These are phyloP conservation scores for Metroxylon sagu DNA, from an alignment of 176 grass and related monocot species.

Conservation along the genomic window DNA sequence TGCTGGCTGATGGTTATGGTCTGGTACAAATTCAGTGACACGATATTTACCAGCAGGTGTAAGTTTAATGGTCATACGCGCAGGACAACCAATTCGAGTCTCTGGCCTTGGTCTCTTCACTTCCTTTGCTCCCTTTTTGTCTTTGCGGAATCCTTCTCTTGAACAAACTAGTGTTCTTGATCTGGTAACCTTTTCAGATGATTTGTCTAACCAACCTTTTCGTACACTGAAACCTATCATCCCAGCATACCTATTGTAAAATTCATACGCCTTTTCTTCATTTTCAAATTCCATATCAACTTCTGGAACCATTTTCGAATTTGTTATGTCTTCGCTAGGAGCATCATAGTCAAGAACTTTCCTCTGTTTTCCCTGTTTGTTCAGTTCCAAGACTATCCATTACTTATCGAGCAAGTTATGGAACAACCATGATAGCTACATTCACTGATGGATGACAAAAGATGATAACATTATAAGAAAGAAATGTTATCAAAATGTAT, in stretches of 20 bases:
- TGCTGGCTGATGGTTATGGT: constrained; percentile 50
- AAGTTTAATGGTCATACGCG: constrained; percentile 40
- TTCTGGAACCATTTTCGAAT: constrained; percentile 33
- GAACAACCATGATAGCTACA: background rate
- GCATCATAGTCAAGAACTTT: constrained; percentile 42
- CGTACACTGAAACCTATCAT: constrained; percentile 38
- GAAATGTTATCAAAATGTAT: no score
- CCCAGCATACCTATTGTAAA: constrained; percentile 38
- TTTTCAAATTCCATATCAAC: constrained; percentile 43
- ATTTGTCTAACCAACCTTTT: constrained; percentile 38
- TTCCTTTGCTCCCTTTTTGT: constrained; percentile 36
- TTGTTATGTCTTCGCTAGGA: constrained; percentile 17
- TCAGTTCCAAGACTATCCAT: background rate
- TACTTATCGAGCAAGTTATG: background rate
- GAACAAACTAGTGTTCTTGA: constrained; percentile 48
- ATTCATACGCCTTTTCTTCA: constrained; percentile 34
- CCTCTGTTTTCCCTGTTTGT: constrained; percentile 43
- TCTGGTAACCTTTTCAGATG: constrained; percentile 26
- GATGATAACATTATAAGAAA: background rate
- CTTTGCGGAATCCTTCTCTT: constrained; percentile 41
- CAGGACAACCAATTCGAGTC: constrained; percentile 40
- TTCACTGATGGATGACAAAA: background rate
- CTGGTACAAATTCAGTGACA: constrained; percentile 33
- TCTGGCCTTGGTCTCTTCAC: constrained; percentile 34
- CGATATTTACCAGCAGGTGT: constrained; percentile 23